A percentile compares a stretch with the other conserved stretches of the same genome.
phyloP scores from a whole-genome alignment of 2,329 filamentous ascomycete genomes.

The Alternaria burnsii region DNA sequence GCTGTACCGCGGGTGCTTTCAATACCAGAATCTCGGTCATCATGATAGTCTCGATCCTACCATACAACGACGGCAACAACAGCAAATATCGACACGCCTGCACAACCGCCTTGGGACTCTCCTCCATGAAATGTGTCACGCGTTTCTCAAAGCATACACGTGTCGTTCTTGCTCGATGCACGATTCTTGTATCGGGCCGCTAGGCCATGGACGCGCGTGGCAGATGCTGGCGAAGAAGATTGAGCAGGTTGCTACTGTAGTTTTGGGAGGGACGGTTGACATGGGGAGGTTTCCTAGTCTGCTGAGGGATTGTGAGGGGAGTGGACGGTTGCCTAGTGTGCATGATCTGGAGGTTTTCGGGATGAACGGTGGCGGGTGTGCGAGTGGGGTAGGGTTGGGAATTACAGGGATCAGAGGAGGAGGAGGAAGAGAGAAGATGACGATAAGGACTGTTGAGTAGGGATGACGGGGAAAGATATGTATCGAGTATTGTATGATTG shows the following conservation, averaged over 20 bases:
- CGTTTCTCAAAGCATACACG: conserved; percentile 25
- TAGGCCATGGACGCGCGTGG: conserved; percentile 31
- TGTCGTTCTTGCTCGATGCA: conserved; percentile 23
- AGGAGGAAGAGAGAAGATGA: not conserved
- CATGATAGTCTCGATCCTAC: not conserved
- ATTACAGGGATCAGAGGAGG: not conserved
- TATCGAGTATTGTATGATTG: not conserved
- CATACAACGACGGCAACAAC: conserved; percentile 3
- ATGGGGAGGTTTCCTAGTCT: conserved; percentile 24
- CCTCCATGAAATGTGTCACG: conserved; percentile 29
- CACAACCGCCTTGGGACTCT: conserved; percentile 23
- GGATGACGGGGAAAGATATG: not conserved
- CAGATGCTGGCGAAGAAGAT: conserved; percentile 27
- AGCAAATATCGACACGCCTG: conserved; percentile 2
- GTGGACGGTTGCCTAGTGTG: conserved; percentile 19
- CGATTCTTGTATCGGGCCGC: conserved; percentile 5
- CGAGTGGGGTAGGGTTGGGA: not conserved
- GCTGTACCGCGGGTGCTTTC: conserved; percentile 12
- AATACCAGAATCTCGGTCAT: not conserved
- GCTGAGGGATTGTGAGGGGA: conserved; percentile 18
- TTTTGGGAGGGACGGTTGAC: conserved; percentile 23
- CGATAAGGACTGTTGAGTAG: not conserved
- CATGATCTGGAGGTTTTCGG: conserved; percentile 26
- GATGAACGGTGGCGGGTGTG: conserved; percentile 5
- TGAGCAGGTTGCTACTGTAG: conserved; percentile 23